A percentile compares a stretch with the other conserved stretches of the same genome.
Evolutionary conservation across 2,329 filamentous ascomycete genomes (phyloP).

Genomic region (Hymenoscyphus fructigenus): DNA sequence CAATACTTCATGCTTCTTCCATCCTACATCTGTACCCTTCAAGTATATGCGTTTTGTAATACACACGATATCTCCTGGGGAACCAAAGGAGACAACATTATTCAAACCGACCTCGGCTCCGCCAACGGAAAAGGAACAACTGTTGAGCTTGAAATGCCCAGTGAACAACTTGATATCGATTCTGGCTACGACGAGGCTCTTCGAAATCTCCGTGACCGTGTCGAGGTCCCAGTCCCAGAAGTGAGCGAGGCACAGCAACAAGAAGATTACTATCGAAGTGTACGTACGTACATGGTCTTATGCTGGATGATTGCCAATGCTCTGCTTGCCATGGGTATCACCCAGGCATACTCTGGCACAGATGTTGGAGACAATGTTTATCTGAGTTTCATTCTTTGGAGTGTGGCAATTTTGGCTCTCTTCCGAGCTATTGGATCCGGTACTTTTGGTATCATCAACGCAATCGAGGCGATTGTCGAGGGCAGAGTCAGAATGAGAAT

Average conservation of each 20-base stretch:
- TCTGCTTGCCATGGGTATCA: constrained; percentile 88
- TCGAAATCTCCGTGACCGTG: constrained; percentile 87
- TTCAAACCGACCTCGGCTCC: constrained; percentile 86
- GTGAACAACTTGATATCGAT: constrained; percentile 96
- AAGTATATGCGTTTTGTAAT: constrained; percentile 99
- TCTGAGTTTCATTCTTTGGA: constrained; percentile 89
- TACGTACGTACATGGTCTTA: constrained; percentile 97
- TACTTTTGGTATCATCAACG: constrained; percentile 80
- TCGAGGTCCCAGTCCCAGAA: constrained; percentile 69
- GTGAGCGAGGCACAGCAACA: constrained; percentile 79
- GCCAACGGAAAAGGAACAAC: constrained; percentile 73
- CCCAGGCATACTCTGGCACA: constrained; percentile 74
- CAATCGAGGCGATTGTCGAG: constrained; percentile 82
- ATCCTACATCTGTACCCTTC: constrained; percentile 92
- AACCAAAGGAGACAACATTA: constrained; percentile 96
- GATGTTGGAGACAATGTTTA: constrained; percentile 83
- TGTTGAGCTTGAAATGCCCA: constrained; percentile 96
- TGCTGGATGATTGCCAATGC: constrained; percentile 92
- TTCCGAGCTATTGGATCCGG: constrained; percentile 84
- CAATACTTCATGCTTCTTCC: constrained; percentile 95
- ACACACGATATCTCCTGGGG: constrained; percentile 99
- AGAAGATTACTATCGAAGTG: constrained; percentile 97
- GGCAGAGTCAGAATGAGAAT: constrained; percentile 59
- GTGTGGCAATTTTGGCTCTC: constrained; percentile 78
- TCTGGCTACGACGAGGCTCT: constrained; percentile 96